Evolutionary conservation across 805 yeast genomes (phyloP).

Genomic region (Zygoascus tannicola): DNA sequence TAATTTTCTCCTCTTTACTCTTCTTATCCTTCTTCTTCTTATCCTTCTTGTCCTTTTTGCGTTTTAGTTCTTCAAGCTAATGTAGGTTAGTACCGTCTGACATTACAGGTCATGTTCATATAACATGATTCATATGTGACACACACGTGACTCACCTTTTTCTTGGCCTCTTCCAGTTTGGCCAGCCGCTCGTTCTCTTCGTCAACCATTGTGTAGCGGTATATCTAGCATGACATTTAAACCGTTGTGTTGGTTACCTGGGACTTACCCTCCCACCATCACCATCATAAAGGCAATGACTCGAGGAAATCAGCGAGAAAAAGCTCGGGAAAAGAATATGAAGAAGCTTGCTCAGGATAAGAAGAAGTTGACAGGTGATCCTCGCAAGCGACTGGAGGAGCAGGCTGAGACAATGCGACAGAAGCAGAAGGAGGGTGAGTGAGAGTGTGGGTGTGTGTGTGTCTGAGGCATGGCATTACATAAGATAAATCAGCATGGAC

Average conservation of each 20-base stretch:
- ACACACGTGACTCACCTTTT: constrained; percentile 36
- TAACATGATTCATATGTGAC: too few relatives aligned
- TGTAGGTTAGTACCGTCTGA: neutral
- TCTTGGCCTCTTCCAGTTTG: constrained; percentile 65
- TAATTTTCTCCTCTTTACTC: constrained; percentile 4
- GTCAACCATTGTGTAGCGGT: neutral
- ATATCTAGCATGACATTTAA: neutral
- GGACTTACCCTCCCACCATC: neutral
- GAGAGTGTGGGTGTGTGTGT: too few relatives aligned
- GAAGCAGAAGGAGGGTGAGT: constrained; percentile 72
- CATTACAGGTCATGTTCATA: too few relatives aligned
- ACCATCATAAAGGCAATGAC: constrained; percentile 56
- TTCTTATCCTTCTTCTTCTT: constrained; percentile 36
- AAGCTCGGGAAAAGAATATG: constrained; percentile 78
- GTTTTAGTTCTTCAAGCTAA: constrained; percentile 56
- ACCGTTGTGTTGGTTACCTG: too few relatives aligned
- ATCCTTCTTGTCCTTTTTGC: constrained; percentile 41
- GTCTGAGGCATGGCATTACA: too few relatives aligned
- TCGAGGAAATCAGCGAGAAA: constrained; percentile 93
- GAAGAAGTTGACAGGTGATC: constrained; percentile 76
- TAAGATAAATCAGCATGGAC: too few relatives aligned
- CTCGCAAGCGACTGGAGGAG: constrained; percentile 71
- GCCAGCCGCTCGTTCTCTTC: constrained; percentile 39
- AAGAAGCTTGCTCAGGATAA: constrained; percentile 60
- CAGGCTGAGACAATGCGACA: constrained; percentile 87